Percentiles rank a stretch among this genome's conserved stretches.
Conservation (phyloP, 176 grass and related monocot genomes). For the Tillandsia leiboldiana region DNA sequence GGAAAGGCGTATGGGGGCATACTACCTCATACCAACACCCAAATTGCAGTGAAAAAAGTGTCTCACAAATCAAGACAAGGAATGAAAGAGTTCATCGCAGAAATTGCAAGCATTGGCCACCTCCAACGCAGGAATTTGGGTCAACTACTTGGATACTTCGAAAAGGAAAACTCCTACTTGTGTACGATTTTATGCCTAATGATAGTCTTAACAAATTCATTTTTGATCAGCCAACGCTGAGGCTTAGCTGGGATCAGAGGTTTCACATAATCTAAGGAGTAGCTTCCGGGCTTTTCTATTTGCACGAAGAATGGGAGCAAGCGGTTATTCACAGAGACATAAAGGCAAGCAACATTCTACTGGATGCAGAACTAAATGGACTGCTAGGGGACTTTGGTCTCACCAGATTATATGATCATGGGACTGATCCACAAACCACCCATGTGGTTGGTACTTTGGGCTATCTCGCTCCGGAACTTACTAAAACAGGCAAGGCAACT, state of each 20-base stretch:
- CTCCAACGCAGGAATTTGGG: slow-evolving; percentile 68
- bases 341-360: slow-evolving; percentile 73
- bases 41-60: slow-evolving; percentile 70
- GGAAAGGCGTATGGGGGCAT: slow-evolving; percentile 54
- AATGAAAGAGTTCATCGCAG: slow-evolving; percentile 57
- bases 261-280: slow-evolving; percentile 46
- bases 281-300: slow-evolving; percentile 53
- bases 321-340: slow-evolving; percentile 89
- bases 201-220: slow-evolving; percentile 60
- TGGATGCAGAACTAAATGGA: slow-evolving; percentile 59
- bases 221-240: slow-evolving; percentile 13
- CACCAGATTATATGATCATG: slow-evolving; percentile 58
- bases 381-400: slow-evolving; percentile 85
- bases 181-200: slow-evolving; percentile 72
- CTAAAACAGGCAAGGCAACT: slow-evolving; percentile 61
- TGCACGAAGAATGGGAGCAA: slow-evolving; percentile 85
- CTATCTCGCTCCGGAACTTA: slow-evolving; percentile 75
- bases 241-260: slow-evolving; percentile 46
- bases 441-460: slow-evolving; percentile 46
- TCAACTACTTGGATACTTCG: slow-evolving; percentile 62
- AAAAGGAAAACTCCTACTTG: slow-evolving; percentile 50
- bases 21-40: slow-evolving; percentile 13
- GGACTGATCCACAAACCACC: slow-evolving; percentile 38
- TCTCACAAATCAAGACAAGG: slow-evolving; percentile 60
- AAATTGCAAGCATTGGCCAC: slow-evolving; percentile 63